Evolutionary conservation across 768 basidiomycete species (phyloP), one percentile per base, ranked within the genome.

Genomic region (Kondoa subrosea): DNA sequence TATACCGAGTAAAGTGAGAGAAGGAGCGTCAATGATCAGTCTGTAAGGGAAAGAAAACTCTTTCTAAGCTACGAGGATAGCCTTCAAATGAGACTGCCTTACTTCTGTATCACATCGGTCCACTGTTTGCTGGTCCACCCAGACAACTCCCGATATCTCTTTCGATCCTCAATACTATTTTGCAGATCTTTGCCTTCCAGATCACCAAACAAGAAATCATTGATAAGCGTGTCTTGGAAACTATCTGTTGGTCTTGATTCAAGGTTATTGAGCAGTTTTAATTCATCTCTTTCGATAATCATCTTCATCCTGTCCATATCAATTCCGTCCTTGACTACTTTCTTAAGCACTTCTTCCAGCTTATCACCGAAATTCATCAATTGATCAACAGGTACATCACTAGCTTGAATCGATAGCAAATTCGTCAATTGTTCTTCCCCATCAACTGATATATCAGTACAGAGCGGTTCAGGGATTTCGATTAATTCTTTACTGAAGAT

Each of bases 221-320:
- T 80, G 72, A 93, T 88, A 66, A 91, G 81, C 1, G 82, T 82
- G 50, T 82, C 80, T 0, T 85, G 85, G 74, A 92, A 88, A 0
- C 85, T 82, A 70, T 90, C 88, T 17, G 87, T 87, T 74, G 89
- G 87, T 3, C 84, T 80, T 29, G 87, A 86, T 77, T 93, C 91
- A 21, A 92, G 77, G 76, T 82, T 85, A 77, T 88, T 89, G 68
- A 87, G 86, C 27, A 92, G 79, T 88, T 91, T 90, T 66, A 91
- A 85, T 77, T 89, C 87, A 72, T 95, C 90, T 64, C 91, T 81
- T 71, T 85, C 83, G 59, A 99, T 84, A 21, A 95, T 81, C 83
- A 88, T 86, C 17, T 78, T 76, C 86, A 99, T 95, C 12, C 93
- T 81, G 32, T 85, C 81, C 87, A 96, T 91, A 76, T 97, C 89